phyloP scores from a whole-genome alignment of 2,329 filamentous ascomycete species.

The Aspergillus hiratsukae region DNA sequence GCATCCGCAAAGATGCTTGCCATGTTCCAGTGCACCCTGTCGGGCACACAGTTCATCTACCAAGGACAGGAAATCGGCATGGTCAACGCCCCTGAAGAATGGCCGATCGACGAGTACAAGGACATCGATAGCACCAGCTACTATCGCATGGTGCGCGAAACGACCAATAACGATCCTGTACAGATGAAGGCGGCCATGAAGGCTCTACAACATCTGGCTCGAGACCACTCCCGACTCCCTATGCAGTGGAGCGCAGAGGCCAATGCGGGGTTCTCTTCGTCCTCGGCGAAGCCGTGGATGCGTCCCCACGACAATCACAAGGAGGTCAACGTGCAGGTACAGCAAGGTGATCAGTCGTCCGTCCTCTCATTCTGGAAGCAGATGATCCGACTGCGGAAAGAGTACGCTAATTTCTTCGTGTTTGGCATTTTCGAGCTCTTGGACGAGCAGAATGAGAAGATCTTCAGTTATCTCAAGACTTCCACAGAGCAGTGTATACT shows the following conservation, averaged over 20 bases:
- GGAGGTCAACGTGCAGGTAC: slow-evolving; percentile 45
- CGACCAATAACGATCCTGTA: slow-evolving; percentile 32
- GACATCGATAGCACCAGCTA: slow-evolving; percentile 60
- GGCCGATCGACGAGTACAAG: slow-evolving; percentile 62
- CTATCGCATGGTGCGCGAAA: slow-evolving; percentile 45
- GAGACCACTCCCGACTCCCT: slow-evolving; percentile 67
- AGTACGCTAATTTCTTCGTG: slow-evolving; percentile 58
- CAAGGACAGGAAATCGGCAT: slow-evolving; percentile 67
- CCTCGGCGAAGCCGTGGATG: slow-evolving; percentile 60
- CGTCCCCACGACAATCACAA: slow-evolving; percentile 54
- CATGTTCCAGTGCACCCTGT: slow-evolving; percentile 51
- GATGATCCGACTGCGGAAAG: slow-evolving; percentile 56
- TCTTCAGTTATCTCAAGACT: slow-evolving; percentile 42
- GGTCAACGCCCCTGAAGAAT: slow-evolving; percentile 57
- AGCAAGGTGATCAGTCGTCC: slow-evolving; percentile 41
- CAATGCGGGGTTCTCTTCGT: slow-evolving; percentile 61
- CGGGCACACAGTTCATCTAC: slow-evolving; percentile 62
- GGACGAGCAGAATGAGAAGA: slow-evolving; percentile 45
- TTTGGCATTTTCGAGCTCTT: slow-evolving; percentile 62
- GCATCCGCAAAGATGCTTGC: slow-evolving; percentile 57
- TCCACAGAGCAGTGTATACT: not conserved
- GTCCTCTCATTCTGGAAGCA: slow-evolving; percentile 58
- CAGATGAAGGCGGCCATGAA: slow-evolving; percentile 45
- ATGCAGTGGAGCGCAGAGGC: slow-evolving; percentile 63
- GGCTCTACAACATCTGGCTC: slow-evolving; percentile 54